Base-by-base conservation (phyloP, 768 basidiomycete species). In the Wakefieldia striispora region DNA sequence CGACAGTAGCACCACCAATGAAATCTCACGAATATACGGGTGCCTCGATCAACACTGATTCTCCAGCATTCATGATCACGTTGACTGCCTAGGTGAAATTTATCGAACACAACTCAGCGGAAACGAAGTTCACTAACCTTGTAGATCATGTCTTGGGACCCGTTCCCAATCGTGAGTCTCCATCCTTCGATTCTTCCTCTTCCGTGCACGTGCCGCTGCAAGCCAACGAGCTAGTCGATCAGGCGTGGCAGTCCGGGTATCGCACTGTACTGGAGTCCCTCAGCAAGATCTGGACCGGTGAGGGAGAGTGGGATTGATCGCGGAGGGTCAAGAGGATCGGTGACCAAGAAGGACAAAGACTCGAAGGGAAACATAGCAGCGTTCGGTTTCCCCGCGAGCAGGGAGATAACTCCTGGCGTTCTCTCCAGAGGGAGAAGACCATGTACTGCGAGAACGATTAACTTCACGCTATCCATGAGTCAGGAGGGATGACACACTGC, bases 351-450 rank as follows among this genome's bases (percentile, higher is more conserved):
- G 48, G 78, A 83, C 57, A 98, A 72, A 0, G 86, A 83, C 3
- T 84, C 83, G 72, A 98, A 90, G 1, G 95, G 95, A 72, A 97
- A 98, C 17, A 91, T 88, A 14, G 77, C 73, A 8, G 84, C 78
- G 61, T 95, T 94, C 7, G 95, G 95, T 67, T 95, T 93, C 21
- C 95, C 95, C 0, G 93, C 94, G 8, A 95, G 80, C 26, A 94
- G 66, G 4, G 87, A 90, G 47, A 94, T 83, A 35, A 91, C 64
- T 0, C 89, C 89, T 0, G 93, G 91, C 1, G 72, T 78, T 19
- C 76, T 76, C 68, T 97, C 95, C 23, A 94, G 75, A 0, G 84
- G 91, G 49, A 82, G 78, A 19, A 95, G 76, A 13, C 82, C 67
- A 54, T 84, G 75, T 49, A 88, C 84, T 88, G 54, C 45, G 56